Evolutionary conservation across 257 asterid genomes (phyloP).

Genomic region (Salvia rosmarinus): DNA sequence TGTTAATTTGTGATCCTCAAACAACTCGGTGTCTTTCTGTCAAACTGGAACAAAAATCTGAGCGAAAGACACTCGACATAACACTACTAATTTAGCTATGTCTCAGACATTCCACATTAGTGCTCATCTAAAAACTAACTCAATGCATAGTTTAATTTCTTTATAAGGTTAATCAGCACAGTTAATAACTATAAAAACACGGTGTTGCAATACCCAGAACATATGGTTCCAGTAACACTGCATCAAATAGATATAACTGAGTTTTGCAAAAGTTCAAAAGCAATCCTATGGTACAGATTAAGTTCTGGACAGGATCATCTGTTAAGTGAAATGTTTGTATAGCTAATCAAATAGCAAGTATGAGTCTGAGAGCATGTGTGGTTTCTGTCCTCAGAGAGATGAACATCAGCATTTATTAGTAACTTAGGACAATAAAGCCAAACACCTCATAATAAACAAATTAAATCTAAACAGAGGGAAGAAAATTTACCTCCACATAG

Average conservation of each 20-base stretch:
- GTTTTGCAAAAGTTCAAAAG: constrained; percentile 8
- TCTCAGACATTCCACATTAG: constrained; percentile 12
- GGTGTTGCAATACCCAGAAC: constrained; percentile 22
- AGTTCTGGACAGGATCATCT: constrained; percentile 13
- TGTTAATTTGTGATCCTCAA: constrained; percentile 14
- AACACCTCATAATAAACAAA: constrained; percentile 31
- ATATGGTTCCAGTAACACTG: constrained; percentile 8
- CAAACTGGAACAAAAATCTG: constrained; percentile 9
- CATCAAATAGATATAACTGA: not conserved
- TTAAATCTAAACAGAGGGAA: constrained; percentile 14
- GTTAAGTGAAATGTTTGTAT: constrained; percentile 4
- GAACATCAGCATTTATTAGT: constrained; percentile 4
- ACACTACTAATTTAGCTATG: constrained; percentile 12
- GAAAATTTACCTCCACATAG: constrained; percentile 76
- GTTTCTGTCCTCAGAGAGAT: constrained; percentile 17
- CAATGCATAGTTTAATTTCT: constrained; percentile 9
- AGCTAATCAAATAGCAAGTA: constrained; percentile 25
- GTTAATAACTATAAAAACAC: constrained; percentile 1
- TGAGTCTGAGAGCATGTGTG: not conserved
- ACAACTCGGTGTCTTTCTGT: constrained; percentile 2
- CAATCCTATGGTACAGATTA: constrained; percentile 18
- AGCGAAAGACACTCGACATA: not conserved
- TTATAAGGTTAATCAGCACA: not conserved
- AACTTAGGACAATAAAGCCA: constrained; percentile 12
- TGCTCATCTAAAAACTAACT: not conserved